Evolutionary conservation across 1,284 basidiomycete species (phyloP).

Genomic region (Cutaneotrichosporon cutaneum): DNA sequence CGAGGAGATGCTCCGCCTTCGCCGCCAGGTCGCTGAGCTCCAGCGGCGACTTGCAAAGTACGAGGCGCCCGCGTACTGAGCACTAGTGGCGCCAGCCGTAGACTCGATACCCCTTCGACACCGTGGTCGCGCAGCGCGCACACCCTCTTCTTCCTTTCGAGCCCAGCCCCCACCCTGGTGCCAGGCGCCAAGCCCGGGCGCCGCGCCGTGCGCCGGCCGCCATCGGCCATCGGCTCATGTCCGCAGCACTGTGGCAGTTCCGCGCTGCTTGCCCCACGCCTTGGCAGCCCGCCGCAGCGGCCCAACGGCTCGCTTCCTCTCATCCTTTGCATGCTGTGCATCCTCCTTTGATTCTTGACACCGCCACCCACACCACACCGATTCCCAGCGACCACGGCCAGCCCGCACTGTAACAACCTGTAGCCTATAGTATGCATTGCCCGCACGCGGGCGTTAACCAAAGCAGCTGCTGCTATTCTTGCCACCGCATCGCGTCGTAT

Average conservation of each 20-base stretch:
- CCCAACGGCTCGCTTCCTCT: neutral
- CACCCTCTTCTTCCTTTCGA: neutral
- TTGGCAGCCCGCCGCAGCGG: neutral
- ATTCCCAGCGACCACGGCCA: neutral
- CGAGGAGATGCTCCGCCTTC: constrained; percentile 44
- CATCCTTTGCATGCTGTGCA: neutral
- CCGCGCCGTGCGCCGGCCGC: neutral
- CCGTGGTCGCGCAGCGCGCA: neutral
- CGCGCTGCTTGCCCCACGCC: no score
- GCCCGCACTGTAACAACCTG: neutral
- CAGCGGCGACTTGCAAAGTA: constrained; percentile 39
- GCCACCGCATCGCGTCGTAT: neutral
- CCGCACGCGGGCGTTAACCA: neutral
- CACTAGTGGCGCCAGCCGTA: neutral
- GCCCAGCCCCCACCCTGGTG: neutral
- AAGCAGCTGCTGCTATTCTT: neutral
- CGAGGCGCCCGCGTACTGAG: constrained; percentile 20
- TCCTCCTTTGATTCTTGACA: no score
- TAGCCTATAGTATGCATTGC: constrained; percentile 6
- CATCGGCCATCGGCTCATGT: neutral
- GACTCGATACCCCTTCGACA: neutral
- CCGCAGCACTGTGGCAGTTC: neutral
- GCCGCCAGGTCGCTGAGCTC: constrained; percentile 42
- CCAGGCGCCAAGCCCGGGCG: neutral
- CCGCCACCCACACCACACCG: neutral